Conservation (phyloP, 345 rosid genomes). For the Raphanus sativus region DNA sequence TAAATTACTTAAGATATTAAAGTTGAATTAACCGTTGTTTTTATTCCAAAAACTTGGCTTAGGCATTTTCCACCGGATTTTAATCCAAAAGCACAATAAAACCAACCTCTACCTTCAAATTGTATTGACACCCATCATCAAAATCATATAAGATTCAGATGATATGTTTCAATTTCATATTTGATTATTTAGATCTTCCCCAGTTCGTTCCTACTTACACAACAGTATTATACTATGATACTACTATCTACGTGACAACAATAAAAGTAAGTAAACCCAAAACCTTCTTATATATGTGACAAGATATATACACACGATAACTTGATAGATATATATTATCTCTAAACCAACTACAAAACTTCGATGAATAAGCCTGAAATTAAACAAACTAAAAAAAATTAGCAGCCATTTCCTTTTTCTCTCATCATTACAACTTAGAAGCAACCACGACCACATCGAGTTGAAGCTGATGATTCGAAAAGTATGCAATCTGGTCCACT, state of each 20-base stretch:
- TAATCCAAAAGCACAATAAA: neutral
- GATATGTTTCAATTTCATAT: neutral
- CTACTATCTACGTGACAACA: neutral
- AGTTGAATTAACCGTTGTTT: neutral
- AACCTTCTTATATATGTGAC: neutral
- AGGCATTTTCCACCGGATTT: neutral
- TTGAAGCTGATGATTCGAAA: constrained; percentile 49
- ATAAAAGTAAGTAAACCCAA: neutral
- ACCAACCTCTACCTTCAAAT: neutral
- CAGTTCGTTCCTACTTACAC: neutral
- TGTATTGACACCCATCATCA: neutral
- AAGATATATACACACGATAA: constrained; percentile 1
- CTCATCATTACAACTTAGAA: constrained; percentile 9
- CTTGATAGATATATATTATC: constrained; percentile 1
- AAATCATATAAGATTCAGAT: neutral
- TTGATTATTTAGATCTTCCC: neutral
- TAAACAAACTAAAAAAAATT: neutral
- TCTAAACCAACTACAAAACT: constrained; percentile 9
- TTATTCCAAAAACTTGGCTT: neutral
- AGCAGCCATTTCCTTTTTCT: constrained; percentile 8
- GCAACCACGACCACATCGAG: constrained; percentile 34
- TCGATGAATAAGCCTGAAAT: neutral
- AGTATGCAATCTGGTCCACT: constrained; percentile 42
- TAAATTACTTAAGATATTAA: neutral
- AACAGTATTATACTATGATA: neutral